Conservation (phyloP, 2,329 filamentous ascomycete genomes). For the Volutella citrinella region DNA sequence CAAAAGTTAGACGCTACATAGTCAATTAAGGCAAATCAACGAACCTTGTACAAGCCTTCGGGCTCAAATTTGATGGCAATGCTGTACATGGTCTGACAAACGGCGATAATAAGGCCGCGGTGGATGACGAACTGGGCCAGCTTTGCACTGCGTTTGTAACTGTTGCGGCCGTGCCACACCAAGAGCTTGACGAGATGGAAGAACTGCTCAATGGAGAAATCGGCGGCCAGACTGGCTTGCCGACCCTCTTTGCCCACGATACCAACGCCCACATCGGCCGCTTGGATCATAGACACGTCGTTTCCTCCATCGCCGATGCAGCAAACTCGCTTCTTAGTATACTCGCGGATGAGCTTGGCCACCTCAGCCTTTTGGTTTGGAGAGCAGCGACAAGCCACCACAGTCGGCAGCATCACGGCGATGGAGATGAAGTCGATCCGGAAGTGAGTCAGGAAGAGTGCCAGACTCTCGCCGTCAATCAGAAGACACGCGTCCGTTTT, state of each 20-base stretch:
- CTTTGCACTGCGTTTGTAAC: conserved; percentile 93
- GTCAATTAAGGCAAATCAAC: too few relatives aligned
- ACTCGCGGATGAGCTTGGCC: conserved; percentile 81
- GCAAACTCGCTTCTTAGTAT: conserved; percentile 92
- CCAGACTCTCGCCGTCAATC: conserved; percentile 89
- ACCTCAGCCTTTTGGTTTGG: conserved; percentile 97
- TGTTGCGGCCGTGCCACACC: conserved; percentile 98
- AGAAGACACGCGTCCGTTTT: conserved; percentile 86
- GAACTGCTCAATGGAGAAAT: conserved; percentile 96
- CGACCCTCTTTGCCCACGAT: conserved; percentile 98
- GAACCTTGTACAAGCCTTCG: conserved; percentile 80
- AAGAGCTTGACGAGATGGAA: conserved; percentile 91
- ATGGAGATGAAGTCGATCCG: conserved; percentile 81
- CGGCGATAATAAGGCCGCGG: conserved; percentile 88
- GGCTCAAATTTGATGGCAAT: conserved; percentile 92
- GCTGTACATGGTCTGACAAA: conserved; percentile 97
- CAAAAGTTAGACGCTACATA: too few relatives aligned
- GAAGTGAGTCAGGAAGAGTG: conserved; percentile 79
- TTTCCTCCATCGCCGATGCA: conserved; percentile 98
- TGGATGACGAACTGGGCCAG: conserved; percentile 98
- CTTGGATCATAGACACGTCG: conserved; percentile 98
- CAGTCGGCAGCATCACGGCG: conserved; percentile 83
- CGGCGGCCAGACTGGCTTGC: conserved; percentile 90
- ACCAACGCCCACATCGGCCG: conserved; percentile 93
- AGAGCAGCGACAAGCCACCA: conserved; percentile 94